These are phyloP conservation scores for Vigna trinervia DNA, from an alignment of 306 rosid genomes.

Conservation along the genomic window DNA sequence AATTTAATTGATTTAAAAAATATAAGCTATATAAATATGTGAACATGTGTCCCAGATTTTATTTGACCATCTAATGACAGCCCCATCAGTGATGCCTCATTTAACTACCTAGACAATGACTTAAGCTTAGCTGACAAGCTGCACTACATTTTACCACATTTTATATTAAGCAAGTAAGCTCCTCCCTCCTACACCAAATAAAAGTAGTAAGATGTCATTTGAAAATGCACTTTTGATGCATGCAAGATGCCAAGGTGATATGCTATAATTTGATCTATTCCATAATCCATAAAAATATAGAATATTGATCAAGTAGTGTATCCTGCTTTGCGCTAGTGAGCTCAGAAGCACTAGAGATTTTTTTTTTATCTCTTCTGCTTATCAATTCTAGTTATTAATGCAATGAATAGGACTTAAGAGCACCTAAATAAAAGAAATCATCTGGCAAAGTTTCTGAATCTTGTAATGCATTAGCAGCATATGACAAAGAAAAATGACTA, in stretches of 20 bases:
- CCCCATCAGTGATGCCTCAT: too few species aligned
- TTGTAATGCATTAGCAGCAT: slow-evolving; percentile 22
- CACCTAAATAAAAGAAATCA: slow-evolving; percentile 12
- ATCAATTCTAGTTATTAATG: slow-evolving; percentile 11
- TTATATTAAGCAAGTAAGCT: background rate
- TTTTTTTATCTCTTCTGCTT: slow-evolving; percentile 18
- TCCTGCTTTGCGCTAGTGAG: background rate
- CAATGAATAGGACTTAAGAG: background rate
- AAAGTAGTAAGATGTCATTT: slow-evolving; percentile 8
- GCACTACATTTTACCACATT: too few species aligned
- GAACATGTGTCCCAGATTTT: too few species aligned
- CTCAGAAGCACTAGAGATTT: background rate
- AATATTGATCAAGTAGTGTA: background rate
- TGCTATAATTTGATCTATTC: slow-evolving; percentile 4
- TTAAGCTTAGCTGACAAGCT: too few species aligned
- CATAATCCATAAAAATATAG: background rate
- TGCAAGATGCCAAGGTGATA: background rate
- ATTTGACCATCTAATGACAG: too few species aligned
- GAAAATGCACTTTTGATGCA: background rate
- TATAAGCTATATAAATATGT: too few species aligned
- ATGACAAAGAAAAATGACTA: slow-evolving; percentile 41
- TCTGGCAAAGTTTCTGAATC: background rate
- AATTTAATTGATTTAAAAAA: background rate
- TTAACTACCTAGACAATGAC: too few species aligned
- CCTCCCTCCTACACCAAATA: background rate